These are phyloP conservation scores for Carallia pectinifolia DNA, from an alignment of 345 rosid genomes.

Conservation along the genomic window DNA sequence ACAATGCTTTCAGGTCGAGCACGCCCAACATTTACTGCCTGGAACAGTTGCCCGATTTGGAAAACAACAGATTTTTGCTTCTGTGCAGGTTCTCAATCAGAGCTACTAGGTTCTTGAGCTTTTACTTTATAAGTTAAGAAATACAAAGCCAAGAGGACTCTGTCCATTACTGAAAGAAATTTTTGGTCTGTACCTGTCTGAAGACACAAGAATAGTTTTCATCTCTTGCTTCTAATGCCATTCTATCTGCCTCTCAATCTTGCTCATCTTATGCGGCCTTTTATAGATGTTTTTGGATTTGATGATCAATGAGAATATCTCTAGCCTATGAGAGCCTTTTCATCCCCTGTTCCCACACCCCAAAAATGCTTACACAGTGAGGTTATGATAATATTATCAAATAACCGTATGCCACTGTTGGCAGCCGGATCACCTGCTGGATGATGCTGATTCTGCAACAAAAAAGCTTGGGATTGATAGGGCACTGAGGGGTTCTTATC, in stretches of 20 bases:
- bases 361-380: too few species aligned
- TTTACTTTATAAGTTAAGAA: too few species aligned
- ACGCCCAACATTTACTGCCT: slow-evolving; percentile 80
- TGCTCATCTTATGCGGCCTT: not conserved
- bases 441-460: slow-evolving; percentile 68
- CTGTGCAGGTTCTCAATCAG: slow-evolving; percentile 60
- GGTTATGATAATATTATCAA: not conserved
- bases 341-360: too few species aligned
- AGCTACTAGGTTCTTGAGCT: not conserved
- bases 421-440: slow-evolving; percentile 92
- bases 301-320: too few species aligned
- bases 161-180: too few species aligned
- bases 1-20: slow-evolving; percentile 62
- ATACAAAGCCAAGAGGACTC: too few species aligned
- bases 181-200: not conserved
- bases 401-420: slow-evolving; percentile 6
- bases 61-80: slow-evolving; percentile 64
- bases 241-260: not conserved
- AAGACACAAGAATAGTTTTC: not conserved
- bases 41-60: slow-evolving; percentile 66
- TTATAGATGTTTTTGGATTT: not conserved
- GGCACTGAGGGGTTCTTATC: slow-evolving; percentile 61
- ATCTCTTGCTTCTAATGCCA: not conserved
- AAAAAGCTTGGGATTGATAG: slow-evolving; percentile 81
- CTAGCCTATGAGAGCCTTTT: too few species aligned